phyloP scores from a whole-genome alignment of 805 yeast genomes.

The Yamadazyma phyllophila region DNA sequence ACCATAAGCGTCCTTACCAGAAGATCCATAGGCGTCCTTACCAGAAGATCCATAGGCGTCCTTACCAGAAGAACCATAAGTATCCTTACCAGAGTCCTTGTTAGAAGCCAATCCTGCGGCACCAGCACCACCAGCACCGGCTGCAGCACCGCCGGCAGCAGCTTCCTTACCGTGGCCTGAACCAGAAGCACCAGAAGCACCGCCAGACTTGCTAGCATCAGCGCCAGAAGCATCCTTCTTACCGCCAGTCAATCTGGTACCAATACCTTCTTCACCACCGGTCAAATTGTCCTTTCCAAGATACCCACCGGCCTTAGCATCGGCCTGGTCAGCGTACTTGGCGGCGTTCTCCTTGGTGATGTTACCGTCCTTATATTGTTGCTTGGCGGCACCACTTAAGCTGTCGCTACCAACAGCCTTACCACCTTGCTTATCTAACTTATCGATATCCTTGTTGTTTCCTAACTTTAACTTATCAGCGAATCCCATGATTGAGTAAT shows the following conservation, averaged over 20 bases:
- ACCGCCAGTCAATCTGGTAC: conserved; percentile 22
- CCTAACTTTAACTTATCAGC: conserved; percentile 34
- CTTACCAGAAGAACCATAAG: conserved; percentile 13
- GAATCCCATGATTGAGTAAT: conserved; percentile 31
- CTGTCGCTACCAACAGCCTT: conserved; percentile 25
- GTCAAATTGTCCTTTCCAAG: conserved; percentile 21
- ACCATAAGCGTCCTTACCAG: conserved; percentile 17
- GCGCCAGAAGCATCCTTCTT: conserved; percentile 6
- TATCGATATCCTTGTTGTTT: conserved; percentile 26
- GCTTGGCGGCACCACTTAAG: conserved; percentile 24
- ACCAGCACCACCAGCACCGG: conserved; percentile 10
- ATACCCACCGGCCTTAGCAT: conserved; percentile 18
- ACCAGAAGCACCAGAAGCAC: conserved; percentile 15
- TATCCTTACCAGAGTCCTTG: conserved; percentile 16
- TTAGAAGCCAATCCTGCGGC: conserved; percentile 10
- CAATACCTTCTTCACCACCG: conserved; percentile 32
- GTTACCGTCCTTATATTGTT: conserved; percentile 31
- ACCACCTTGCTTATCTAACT: conserved; percentile 30
- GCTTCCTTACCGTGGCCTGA: conserved; percentile 5
- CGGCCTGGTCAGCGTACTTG: conserved; percentile 24
- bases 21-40: conserved; percentile 12
- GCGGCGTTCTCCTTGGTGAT: conserved; percentile 26
- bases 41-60: conserved; percentile 13
- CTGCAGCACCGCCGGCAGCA: conserved; percentile 8
- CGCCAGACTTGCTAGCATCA: conserved; percentile 13